Evolutionary conservation across 1,284 basidiomycete genomes (phyloP).

Genomic region (Anthracocystis panici-leucophaei): DNA sequence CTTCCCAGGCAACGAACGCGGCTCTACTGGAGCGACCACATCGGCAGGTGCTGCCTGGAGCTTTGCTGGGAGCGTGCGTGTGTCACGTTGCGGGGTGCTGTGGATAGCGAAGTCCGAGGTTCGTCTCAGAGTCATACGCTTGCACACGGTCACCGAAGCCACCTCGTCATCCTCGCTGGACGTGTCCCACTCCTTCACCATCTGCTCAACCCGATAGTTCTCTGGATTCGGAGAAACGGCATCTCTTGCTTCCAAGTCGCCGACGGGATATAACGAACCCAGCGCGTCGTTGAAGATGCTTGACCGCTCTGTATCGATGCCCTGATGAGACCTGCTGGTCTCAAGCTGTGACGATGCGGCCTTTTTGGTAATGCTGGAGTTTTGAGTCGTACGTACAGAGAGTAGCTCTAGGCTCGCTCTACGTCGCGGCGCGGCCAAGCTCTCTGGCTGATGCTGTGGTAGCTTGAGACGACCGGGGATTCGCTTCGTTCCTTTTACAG

Average conservation of each 20-base stretch:
- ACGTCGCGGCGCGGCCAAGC: background rate
- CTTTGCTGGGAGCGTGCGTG: slow-evolving; percentile 9
- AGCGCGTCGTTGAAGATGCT: slow-evolving; percentile 5
- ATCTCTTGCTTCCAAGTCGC: background rate
- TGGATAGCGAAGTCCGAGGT: slow-evolving; percentile 19
- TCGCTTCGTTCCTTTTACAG: background rate
- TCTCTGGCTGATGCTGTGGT: background rate
- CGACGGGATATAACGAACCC: slow-evolving; percentile 2
- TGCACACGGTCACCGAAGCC: slow-evolving; percentile 19
- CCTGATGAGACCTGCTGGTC: background rate
- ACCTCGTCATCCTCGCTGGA: slow-evolving; percentile 28
- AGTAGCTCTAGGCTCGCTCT: slow-evolving; percentile 15
- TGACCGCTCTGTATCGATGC: background rate
- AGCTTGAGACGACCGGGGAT: slow-evolving; percentile 31
- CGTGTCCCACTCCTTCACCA: slow-evolving; percentile 16
- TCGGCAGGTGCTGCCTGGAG: background rate
- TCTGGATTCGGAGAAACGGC: background rate
- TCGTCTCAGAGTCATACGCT: slow-evolving; percentile 27
- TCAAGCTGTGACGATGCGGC: background rate
- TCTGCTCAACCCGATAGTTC: background rate
- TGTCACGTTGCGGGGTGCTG: slow-evolving; percentile 5
- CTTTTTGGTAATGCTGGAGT: background rate
- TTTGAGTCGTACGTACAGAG: background rate
- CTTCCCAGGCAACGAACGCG: slow-evolving; percentile 3
- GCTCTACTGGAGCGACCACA: background rate